phyloP scores from a whole-genome alignment of 192 early-diverging fungal genomes.

The Cladochytrium replicatum region DNA sequence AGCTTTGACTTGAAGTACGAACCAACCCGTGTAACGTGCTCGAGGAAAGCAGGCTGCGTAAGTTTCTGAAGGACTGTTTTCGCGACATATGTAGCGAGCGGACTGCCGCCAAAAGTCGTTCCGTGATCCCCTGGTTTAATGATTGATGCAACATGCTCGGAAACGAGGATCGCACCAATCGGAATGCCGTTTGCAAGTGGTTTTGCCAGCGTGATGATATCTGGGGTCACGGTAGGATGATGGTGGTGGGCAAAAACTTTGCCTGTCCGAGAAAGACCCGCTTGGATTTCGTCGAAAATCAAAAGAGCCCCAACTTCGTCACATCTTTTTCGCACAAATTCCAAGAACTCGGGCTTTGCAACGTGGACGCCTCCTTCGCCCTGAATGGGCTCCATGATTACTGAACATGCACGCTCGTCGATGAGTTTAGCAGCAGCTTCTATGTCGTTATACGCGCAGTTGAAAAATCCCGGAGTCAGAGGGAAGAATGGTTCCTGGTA shows the following conservation, averaged over 20 bases:
- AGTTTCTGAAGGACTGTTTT: constrained; percentile 63
- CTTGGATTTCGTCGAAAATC: constrained; percentile 93
- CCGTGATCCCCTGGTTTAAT: constrained; percentile 92
- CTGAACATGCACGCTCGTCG: constrained; percentile 71
- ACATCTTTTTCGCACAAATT: constrained; percentile 65
- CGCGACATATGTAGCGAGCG: constrained; percentile 81
- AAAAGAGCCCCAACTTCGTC: constrained; percentile 79
- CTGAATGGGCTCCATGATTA: constrained; percentile 94
- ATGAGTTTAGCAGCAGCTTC: constrained; percentile 50
- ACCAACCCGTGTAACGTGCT: constrained; percentile 55
- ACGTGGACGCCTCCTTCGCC: constrained; percentile 88
- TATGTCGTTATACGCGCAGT: constrained; percentile 66
- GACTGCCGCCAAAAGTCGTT: constrained; percentile 95
- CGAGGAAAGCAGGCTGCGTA: constrained; percentile 58
- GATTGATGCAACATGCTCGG: constrained; percentile 62
- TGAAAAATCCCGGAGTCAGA: constrained; percentile 73
- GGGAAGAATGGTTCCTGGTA: constrained; percentile 93
- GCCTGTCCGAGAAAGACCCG: constrained; percentile 39
- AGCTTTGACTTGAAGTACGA: constrained; percentile 38
- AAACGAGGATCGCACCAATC: constrained; percentile 84
- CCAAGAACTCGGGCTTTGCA: constrained; percentile 65
- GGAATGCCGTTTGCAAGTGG: constrained; percentile 95
- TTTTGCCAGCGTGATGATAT: constrained; percentile 93
- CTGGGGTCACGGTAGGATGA: constrained; percentile 63
- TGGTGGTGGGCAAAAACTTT: constrained; percentile 74